Percentiles rank a stretch among this genome's conserved stretches.
Evolutionary conservation across 805 yeast genomes (phyloP).

Genomic region (Scheffersomyces stipitis): DNA sequence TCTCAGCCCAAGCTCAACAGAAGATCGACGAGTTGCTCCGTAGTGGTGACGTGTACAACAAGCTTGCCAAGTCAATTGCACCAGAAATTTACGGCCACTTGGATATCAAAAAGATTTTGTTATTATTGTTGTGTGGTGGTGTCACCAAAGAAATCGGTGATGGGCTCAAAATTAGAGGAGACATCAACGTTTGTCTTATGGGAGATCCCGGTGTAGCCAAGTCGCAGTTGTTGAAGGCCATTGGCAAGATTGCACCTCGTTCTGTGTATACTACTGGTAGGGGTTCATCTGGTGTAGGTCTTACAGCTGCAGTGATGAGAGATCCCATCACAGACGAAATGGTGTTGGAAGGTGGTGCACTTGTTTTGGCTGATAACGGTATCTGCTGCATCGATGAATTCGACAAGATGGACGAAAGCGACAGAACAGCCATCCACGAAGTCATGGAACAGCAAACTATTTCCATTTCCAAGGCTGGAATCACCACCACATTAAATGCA

Average conservation of each 20-base stretch:
- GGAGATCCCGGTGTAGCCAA: slow-evolving; percentile 99
- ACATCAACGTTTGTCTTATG: slow-evolving; percentile 92
- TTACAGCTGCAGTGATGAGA: slow-evolving; percentile 98
- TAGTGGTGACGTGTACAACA: slow-evolving; percentile 73
- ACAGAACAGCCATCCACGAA: slow-evolving; percentile 97
- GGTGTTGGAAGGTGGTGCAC: slow-evolving; percentile 97
- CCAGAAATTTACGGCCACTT: slow-evolving; percentile 96
- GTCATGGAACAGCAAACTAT: slow-evolving; percentile 99
- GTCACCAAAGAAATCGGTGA: slow-evolving; percentile 93
- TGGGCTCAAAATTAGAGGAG: slow-evolving; percentile 97
- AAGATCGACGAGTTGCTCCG: slow-evolving; percentile 55
- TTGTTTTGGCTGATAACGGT: slow-evolving; percentile 95
- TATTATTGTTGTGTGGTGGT: slow-evolving; percentile 88
- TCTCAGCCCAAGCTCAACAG: slow-evolving; percentile 55
- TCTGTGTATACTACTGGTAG: slow-evolving; percentile 98
- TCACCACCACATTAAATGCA: slow-evolving; percentile 92
- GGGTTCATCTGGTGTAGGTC: slow-evolving; percentile 98
- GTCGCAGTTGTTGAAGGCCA: slow-evolving; percentile 89
- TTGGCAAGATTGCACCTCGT: slow-evolving; percentile 90
- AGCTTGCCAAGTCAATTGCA: slow-evolving; percentile 85
- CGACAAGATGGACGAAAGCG: slow-evolving; percentile 97
- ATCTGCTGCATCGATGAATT: slow-evolving; percentile 98
- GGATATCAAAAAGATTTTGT: slow-evolving; percentile 88
- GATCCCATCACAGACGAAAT: slow-evolving; percentile 99
- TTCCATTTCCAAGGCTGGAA: slow-evolving; percentile 96